phyloP scores from a whole-genome alignment of 2,329 filamentous ascomycete species.

The Xylaria sp. region DNA sequence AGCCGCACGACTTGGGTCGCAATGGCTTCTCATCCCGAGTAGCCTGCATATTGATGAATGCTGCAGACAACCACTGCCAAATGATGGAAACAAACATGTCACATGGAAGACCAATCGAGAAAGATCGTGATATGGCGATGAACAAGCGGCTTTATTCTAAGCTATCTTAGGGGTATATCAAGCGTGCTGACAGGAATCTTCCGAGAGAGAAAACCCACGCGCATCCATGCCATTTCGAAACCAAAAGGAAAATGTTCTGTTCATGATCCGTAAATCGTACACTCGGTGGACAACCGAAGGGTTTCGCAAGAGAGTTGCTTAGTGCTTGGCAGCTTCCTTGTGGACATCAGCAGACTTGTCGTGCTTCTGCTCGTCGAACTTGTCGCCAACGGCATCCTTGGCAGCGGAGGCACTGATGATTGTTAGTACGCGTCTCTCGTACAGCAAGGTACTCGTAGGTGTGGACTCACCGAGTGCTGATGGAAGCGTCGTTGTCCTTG shows the following conservation, averaged over 20 bases:
- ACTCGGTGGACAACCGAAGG: slow-evolving; percentile 31
- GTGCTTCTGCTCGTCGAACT: slow-evolving; percentile 56
- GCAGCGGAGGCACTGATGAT: slow-evolving; percentile 57
- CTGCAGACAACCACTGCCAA: no score
- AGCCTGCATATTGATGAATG: no score
- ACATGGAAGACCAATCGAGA: background rate
- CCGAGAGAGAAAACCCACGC: slow-evolving; percentile 27
- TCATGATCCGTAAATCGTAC: slow-evolving; percentile 45
- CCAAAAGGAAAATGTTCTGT: slow-evolving; percentile 39
- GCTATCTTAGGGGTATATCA: slow-evolving; percentile 51
- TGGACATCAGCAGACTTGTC: slow-evolving; percentile 51
- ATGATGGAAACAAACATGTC: background rate
- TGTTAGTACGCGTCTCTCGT: slow-evolving; percentile 47
- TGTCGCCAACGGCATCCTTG: slow-evolving; percentile 62
- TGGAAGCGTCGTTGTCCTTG: slow-evolving; percentile 66
- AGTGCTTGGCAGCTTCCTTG: slow-evolving; percentile 54
- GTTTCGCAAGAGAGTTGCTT: slow-evolving; percentile 35
- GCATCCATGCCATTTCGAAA: slow-evolving; percentile 40
- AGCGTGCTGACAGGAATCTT: slow-evolving; percentile 36
- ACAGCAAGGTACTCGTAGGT: no score
- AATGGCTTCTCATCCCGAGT: no score
- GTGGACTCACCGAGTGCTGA: slow-evolving; percentile 64
- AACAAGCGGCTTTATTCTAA: slow-evolving; percentile 47
- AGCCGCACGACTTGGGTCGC: no score
- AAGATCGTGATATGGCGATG: background rate